These are phyloP conservation scores for Daldinia grandis DNA, from an alignment of 495 filamentous ascomycete species.

Conservation along the genomic window DNA sequence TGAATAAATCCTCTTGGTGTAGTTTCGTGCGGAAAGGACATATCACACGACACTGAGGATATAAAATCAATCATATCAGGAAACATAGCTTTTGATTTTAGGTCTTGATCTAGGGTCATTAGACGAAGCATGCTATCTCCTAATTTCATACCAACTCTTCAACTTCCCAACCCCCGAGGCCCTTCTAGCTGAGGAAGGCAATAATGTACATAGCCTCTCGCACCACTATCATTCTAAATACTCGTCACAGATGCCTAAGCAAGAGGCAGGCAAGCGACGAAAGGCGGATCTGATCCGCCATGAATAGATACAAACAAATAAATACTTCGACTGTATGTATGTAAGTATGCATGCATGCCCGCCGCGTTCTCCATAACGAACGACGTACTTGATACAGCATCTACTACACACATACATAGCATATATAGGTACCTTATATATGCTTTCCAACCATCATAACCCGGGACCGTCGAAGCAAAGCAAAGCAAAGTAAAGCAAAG, in stretches of 20 bases:
- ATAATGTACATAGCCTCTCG: slow-evolving; percentile 2
- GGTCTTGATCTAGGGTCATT: slow-evolving; percentile 11
- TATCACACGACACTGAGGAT: too few relatives aligned
- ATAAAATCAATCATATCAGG: slow-evolving; percentile 5
- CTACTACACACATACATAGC: slow-evolving; percentile 14
- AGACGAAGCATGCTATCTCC: slow-evolving; percentile 21
- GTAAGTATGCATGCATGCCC: background rate
- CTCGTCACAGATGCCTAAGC: slow-evolving; percentile 15
- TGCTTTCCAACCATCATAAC: slow-evolving; percentile 18
- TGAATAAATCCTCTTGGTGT: too few relatives aligned
- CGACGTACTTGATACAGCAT: slow-evolving; percentile 16
- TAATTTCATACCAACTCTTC: slow-evolving; percentile 7
- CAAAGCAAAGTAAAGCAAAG: background rate
- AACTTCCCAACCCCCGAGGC: slow-evolving; percentile 1
- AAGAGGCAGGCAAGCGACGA: slow-evolving; percentile 9
- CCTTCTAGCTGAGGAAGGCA: slow-evolving; percentile 23
- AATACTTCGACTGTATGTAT: background rate
- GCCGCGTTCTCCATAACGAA: background rate
- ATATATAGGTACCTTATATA: background rate
- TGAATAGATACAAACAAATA: slow-evolving; percentile 10
- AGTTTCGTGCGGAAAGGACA: too few relatives aligned
- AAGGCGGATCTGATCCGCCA: slow-evolving; percentile 7
- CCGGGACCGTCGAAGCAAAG: slow-evolving; percentile 1
- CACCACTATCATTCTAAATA: slow-evolving; percentile 18
- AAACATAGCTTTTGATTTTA: slow-evolving; percentile 27